These are phyloP conservation scores for Cicer arietinum DNA, from an alignment of 306 rosid genomes.

Conservation along the genomic window DNA sequence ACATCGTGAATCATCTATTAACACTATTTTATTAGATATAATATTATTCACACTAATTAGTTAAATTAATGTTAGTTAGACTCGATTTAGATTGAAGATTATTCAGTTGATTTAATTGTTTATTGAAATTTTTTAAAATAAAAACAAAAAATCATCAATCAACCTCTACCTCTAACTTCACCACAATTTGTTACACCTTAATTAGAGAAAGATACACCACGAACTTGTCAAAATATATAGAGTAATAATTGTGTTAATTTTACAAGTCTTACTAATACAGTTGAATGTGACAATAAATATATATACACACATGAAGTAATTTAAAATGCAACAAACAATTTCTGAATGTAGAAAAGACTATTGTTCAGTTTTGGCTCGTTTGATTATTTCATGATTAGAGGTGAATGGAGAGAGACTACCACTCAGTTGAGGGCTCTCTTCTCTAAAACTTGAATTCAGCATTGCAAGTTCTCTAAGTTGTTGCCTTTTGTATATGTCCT, in stretches of 20 bases:
- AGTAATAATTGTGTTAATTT: conserved; percentile 39
- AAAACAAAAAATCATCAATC: too few species aligned
- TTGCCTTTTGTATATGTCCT: conserved; percentile 76
- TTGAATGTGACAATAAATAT: conserved; percentile 53
- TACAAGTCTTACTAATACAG: conserved; percentile 50
- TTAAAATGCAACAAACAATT: conserved; percentile 44
- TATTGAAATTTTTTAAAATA: too few species aligned
- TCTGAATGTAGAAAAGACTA: conserved; percentile 42
- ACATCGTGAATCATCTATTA: neutral
- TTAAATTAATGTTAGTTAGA: too few species aligned
- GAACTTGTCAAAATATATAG: conserved; percentile 29
- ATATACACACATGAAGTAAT: conserved; percentile 42
- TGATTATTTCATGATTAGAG: conserved; percentile 70
- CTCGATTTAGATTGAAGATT: too few species aligned
- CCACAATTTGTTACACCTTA: neutral
- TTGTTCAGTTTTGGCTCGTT: conserved; percentile 74
- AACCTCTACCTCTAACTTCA: neutral
- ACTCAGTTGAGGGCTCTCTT: conserved; percentile 65
- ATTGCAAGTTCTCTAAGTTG: conserved; percentile 69
- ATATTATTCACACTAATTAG: too few species aligned
- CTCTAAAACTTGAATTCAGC: conserved; percentile 62
- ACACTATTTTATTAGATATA: too few species aligned
- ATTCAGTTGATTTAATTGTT: too few species aligned
- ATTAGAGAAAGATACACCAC: neutral
- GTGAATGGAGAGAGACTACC: conserved; percentile 74